Base-by-base conservation (phyloP, 2,329 filamentous ascomycete genomes). In the Phialophora chinensis region DNA sequence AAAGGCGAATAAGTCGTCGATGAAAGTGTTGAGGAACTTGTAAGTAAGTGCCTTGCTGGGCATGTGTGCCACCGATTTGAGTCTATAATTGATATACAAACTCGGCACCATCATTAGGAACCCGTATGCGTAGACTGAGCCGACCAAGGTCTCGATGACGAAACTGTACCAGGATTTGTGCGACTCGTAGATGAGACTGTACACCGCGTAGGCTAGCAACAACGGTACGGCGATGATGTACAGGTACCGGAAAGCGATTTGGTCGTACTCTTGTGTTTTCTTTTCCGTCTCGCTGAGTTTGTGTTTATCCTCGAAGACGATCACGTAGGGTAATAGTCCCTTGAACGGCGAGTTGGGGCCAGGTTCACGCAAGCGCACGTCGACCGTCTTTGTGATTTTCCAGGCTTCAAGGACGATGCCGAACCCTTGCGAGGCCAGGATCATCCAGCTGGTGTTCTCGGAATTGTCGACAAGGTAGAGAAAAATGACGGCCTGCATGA, bases 131-230 rank as follows among this genome's bases (percentile, higher is more conserved):
- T 99, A 99, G 60, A 99, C 95, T 52, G 91, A 94, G 11, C 93
- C 95, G 25, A 99, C 95, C 10, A 99, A 88, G 0, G 94, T 98
- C 27, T 95, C 88, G 77, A 99, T 96, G 78, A 96, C 86, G 83
- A 93, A 99, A 52, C 91, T 95, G 82, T 97, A 97, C 95, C 95
- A 98, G 57, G 91, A 95, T 84, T 98, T 98, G 84, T 99, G 95
- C 12, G 87, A 89, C 60, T 98, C 93, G 81, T 99, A 99, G 68
- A 95, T 78, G 62, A 99, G 84, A 33, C 91, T 96, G 86, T 99
- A 99, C 68, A 85, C 85, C 14, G 94, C 95, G 78, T 99, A 99
- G 8, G 91, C 94, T 60, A 91, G 81, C 65, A 99, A 85, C 1
- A 99, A 86, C 17, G 95, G 95, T 6, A 97, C 87, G n/a, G 91